phyloP scores from a whole-genome alignment of 768 basidiomycete species.

The Tricholoma furcatifolium region DNA sequence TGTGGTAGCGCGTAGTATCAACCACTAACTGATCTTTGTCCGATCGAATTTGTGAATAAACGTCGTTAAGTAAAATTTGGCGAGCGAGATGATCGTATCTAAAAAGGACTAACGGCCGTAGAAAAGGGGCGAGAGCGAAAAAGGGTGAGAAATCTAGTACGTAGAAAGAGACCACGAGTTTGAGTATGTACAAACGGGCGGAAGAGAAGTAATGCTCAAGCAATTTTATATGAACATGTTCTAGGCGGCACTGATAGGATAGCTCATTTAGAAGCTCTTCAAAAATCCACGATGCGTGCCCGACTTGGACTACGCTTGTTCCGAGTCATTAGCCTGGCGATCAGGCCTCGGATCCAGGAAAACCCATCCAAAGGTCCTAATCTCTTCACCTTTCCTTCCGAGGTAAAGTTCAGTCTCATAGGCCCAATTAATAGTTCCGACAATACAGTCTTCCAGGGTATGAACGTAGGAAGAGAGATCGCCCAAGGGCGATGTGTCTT shows the following conservation, averaged over 20 bases:
- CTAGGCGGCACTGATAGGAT: neutral
- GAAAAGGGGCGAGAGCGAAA: neutral
- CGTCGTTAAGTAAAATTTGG: no score
- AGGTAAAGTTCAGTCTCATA: constrained; percentile 66
- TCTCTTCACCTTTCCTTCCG: constrained; percentile 54
- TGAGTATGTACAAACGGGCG: neutral
- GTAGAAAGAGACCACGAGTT: neutral
- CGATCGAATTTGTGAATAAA: no score
- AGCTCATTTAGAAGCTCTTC: neutral
- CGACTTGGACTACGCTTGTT: neutral
- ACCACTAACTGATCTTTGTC: no score
- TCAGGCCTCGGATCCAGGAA: constrained; percentile 34
- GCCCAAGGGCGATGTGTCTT: constrained; percentile 9
- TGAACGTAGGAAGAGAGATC: constrained; percentile 37
- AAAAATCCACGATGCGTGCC: neutral
- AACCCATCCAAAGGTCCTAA: constrained; percentile 62
- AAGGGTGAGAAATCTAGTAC: neutral
- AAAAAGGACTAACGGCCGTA: neutral
- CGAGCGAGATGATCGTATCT: no score
- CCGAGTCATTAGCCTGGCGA: constrained; percentile 3
- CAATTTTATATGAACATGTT: neutral
- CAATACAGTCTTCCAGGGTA: constrained; percentile 54
- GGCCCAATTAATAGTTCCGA: constrained; percentile 60
- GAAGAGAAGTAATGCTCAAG: neutral
- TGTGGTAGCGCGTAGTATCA: no score